A percentile compares a stretch with the other conserved stretches of the same genome.
These are phyloP conservation scores for Phytopythium mirpurense DNA, from an alignment of 352 stramenopile species.

Conservation along the genomic window DNA sequence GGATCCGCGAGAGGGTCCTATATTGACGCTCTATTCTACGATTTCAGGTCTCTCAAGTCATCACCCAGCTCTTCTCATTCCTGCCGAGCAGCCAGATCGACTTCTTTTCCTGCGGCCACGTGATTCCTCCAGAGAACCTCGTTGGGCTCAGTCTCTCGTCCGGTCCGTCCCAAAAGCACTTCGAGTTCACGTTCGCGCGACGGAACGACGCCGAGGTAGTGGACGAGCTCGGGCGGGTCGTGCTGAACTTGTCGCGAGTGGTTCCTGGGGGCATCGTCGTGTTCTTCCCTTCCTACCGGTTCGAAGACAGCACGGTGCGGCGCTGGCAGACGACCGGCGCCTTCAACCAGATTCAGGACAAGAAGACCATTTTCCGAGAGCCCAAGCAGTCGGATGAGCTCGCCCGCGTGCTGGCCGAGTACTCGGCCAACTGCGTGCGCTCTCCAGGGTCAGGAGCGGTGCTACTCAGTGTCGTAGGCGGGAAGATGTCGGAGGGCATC, in stretches of 20 bases:
- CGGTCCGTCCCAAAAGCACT: conserved; percentile 81
- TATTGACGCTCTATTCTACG: no score
- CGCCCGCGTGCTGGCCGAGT: conserved; percentile 82
- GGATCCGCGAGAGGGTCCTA: no score
- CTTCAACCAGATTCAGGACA: conserved; percentile 78
- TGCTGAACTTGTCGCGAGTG: conserved; percentile 89
- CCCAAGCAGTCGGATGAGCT: conserved; percentile 92
- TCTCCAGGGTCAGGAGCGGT: conserved; percentile 47
- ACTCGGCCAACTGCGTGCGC: conserved; percentile 59
- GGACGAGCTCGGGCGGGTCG: conserved; percentile 92
- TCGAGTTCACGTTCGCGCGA: conserved; percentile 94
- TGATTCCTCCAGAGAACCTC: conserved; percentile 94
- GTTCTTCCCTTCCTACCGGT: conserved; percentile 97
- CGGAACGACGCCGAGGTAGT: conserved; percentile 70
- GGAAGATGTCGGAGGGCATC: conserved; percentile 99
- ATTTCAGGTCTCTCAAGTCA: conserved; percentile 92
- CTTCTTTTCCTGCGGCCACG: conserved; percentile 97
- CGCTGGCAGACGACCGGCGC: conserved; percentile 84
- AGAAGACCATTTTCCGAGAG: conserved; percentile 93
- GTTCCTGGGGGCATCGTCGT: conserved; percentile 95
- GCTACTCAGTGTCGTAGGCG: conserved; percentile 97
- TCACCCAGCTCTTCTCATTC: conserved; percentile 90
- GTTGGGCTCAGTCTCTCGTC: conserved; percentile 60
- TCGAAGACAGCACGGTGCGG: conserved; percentile 87
- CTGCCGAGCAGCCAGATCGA: conserved; percentile 76